Evolutionary conservation across 768 basidiomycete species (phyloP).

Genomic region (Lactarius tabidus): DNA sequence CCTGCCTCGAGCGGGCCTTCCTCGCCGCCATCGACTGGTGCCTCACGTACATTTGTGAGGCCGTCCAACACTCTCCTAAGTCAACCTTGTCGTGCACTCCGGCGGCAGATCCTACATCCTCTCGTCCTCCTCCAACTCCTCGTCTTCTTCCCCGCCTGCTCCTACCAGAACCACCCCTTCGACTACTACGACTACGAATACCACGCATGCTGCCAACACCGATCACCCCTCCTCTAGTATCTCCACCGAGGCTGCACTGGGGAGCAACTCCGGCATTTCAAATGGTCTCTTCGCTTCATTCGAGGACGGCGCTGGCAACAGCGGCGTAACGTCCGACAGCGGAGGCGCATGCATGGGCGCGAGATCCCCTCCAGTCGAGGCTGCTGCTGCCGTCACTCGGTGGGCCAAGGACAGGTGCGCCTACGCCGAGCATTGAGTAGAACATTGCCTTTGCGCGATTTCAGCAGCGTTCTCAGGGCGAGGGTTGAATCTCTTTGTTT

Average conservation of each 20-base stretch:
- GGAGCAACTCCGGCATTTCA: slow-evolving; percentile 26
- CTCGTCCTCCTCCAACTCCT: too few relatives aligned
- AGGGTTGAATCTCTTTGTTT: background rate
- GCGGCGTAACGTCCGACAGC: slow-evolving; percentile 25
- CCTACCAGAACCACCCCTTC: too few relatives aligned
- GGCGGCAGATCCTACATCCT: too few relatives aligned
- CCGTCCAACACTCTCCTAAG: too few relatives aligned
- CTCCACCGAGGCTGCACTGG: background rate
- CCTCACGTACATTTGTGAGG: too few relatives aligned
- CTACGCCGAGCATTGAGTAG: slow-evolving; percentile 72
- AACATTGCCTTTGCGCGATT: slow-evolving; percentile 78
- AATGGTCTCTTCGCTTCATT: slow-evolving; percentile 39
- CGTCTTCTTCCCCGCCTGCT: too few relatives aligned
- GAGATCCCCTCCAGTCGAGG: slow-evolving; percentile 38
- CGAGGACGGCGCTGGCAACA: slow-evolving; percentile 45
- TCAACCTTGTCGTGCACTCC: too few relatives aligned
- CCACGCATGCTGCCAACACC: slow-evolving; percentile 42
- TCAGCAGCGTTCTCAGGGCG: slow-evolving; percentile 28
- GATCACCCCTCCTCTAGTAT: background rate
- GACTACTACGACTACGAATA: slow-evolving; percentile 32
- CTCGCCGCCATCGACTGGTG: slow-evolving; percentile 80
- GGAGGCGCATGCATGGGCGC: slow-evolving; percentile 26
- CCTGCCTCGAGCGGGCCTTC: slow-evolving; percentile 93
- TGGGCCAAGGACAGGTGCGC: slow-evolving; percentile 30
- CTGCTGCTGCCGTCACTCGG: slow-evolving; percentile 39